Base-by-base conservation (phyloP, 2,329 filamentous ascomycete genomes). In the Phyllosticta capitalensis region DNA sequence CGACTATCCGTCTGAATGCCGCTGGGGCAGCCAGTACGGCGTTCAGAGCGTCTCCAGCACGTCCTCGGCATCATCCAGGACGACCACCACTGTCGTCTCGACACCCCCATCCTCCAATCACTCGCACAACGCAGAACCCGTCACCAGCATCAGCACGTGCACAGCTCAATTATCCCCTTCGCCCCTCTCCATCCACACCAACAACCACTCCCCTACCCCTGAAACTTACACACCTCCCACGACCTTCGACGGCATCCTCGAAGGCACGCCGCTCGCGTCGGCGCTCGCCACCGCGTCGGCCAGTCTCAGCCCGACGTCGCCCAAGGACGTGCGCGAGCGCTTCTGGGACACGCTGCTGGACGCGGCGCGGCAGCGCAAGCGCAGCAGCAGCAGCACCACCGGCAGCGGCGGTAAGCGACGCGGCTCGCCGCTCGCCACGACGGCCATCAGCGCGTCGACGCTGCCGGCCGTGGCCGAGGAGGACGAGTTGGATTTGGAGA, bases 1-100 rank as follows among this genome's bases (percentile, higher is more conserved):
- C 64, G 74, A 78, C 55, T 79, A 77, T 60, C 77, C 77, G 0
- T 73, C 69, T 26, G 73, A 79, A 56, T 79, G 77, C 62, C 71
- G 75, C 5, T 74, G 72, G 72, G 70, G 71, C 52, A 38, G 51
- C 38, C 56, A 59, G 24, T 22, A 59, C 22, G 56, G 56, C 14
- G 20, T 12, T 6, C 38, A 54, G 28, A 52, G 51, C 51, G 20
- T 9, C 56, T 22, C 56, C 14, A n/a, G 21, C 22, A 45, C 56
- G 20, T 17, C 54, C n/a, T 51, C 50, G 9, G 30, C 56, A 52
- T 22, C 12, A 5, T 30, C 52, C 19, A 1, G 22, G 17, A 1
- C 64, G 64, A 22, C 55, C 58, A 20, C 50, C 48, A n/a, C 14
- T 17, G 26, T 38, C 22, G 17, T 48, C 38, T 22, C 24, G 19